These are phyloP conservation scores for Cryphonectria japonica DNA, from an alignment of 2,329 filamentous ascomycete genomes.

Conservation along the genomic window DNA sequence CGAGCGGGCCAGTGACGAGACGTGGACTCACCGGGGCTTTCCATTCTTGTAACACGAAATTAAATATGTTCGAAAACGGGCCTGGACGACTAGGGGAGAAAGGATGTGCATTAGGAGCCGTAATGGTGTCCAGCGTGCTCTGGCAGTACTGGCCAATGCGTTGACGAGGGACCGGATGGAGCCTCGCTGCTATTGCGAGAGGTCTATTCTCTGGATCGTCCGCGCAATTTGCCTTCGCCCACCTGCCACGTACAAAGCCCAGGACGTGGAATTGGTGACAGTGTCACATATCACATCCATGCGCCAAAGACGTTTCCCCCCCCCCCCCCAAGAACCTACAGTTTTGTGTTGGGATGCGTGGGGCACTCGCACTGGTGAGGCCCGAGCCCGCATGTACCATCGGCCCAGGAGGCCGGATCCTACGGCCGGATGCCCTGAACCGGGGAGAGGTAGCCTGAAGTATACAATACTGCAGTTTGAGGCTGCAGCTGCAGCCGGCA, in stretches of 20 bases:
- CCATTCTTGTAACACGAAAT: background rate
- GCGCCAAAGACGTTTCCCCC: background rate
- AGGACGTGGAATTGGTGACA: background rate
- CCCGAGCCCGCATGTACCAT: constrained; percentile 8
- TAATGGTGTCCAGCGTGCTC: constrained; percentile 20
- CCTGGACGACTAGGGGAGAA: constrained; percentile 5
- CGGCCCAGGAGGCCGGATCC: constrained; percentile 14
- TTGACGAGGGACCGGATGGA: background rate
- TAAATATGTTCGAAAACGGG: background rate
- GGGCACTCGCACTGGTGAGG: background rate
- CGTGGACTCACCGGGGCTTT: constrained; percentile 3
- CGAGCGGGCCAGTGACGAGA: constrained; percentile 20
- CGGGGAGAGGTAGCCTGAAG: constrained; percentile 4
- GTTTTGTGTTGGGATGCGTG: background rate
- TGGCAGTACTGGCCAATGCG: constrained; percentile 16
- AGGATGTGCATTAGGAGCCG: constrained; percentile 15
- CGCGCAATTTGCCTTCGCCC: background rate
- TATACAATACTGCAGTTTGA: background rate
- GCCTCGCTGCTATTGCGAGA: background rate
- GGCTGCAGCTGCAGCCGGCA: constrained; percentile 16
- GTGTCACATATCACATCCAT: background rate
- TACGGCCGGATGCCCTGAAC: background rate
- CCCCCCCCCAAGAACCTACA: background rate
- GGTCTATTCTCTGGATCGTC: background rate
- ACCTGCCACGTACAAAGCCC: background rate